A percentile compares a stretch with the other conserved stretches of the same genome.
These are phyloP conservation scores for Ceratobasidium sp. DNA, from an alignment of 1,284 basidiomycete species.

Conservation along the genomic window DNA sequence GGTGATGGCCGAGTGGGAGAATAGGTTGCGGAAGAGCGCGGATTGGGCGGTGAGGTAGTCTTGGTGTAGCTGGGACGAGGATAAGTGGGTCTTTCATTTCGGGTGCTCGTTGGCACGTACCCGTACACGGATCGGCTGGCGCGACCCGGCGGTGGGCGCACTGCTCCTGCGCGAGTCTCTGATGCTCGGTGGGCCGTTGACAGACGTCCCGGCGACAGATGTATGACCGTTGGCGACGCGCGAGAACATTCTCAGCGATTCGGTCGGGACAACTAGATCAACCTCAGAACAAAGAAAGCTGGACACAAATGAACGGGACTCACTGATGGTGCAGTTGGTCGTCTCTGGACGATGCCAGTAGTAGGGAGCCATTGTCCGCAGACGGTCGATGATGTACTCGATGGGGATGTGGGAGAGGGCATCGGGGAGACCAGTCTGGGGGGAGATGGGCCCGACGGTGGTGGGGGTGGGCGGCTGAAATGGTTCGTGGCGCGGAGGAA, in stretches of 20 bases:
- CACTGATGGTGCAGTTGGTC: slow-evolving; percentile 80
- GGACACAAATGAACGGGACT: slow-evolving; percentile 50
- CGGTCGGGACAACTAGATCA: slow-evolving; percentile 17
- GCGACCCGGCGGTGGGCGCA: slow-evolving; percentile 59
- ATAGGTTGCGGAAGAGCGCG: slow-evolving; percentile 72
- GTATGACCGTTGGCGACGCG: slow-evolving; percentile 59
- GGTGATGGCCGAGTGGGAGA: slow-evolving; percentile 72
- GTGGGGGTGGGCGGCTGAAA: slow-evolving; percentile 12
- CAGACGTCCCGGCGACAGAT: slow-evolving; percentile 51
- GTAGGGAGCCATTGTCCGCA: slow-evolving; percentile 71
- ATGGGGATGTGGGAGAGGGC: slow-evolving; percentile 70
- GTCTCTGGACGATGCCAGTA: slow-evolving; percentile 80
- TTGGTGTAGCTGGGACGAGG: slow-evolving; percentile 69
- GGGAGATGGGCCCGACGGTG: slow-evolving; percentile 35
- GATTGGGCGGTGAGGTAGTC: slow-evolving; percentile 82
- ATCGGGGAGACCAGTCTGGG: slow-evolving; percentile 41
- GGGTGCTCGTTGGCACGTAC: slow-evolving; percentile 59
- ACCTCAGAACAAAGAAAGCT: slow-evolving; percentile 42
- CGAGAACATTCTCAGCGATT: slow-evolving; percentile 15
- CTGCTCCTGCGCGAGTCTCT: slow-evolving; percentile 60
- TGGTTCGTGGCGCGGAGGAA: slow-evolving; percentile 27
- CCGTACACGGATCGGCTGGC: slow-evolving; percentile 64
- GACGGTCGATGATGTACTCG: slow-evolving; percentile 77
- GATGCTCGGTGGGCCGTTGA: slow-evolving; percentile 55
- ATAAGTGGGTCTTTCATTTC: slow-evolving; percentile 21